Evolutionary conservation across 257 asterid species (phyloP).

Genomic region (Solanum bulbocastanum): DNA sequence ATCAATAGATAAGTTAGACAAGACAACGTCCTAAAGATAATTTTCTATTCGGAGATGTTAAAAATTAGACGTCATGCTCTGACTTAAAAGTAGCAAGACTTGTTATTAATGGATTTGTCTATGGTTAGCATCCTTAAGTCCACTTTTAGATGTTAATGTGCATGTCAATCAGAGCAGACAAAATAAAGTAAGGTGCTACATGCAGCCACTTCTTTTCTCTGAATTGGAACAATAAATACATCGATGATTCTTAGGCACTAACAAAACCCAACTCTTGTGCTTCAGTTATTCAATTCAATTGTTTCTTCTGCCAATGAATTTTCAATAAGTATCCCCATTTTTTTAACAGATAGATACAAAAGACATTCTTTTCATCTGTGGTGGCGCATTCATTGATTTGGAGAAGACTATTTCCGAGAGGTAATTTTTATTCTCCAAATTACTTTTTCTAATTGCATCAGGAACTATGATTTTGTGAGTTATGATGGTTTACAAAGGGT

Average conservation of each 20-base stretch:
- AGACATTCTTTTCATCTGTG: slow-evolving; percentile 86
- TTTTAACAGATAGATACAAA: slow-evolving; percentile 75
- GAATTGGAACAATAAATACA: background rate
- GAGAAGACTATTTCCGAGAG: slow-evolving; percentile 92
- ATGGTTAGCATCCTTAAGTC: background rate
- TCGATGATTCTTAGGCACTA: background rate
- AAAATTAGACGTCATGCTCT: background rate
- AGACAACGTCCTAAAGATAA: background rate
- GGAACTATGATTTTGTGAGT: background rate
- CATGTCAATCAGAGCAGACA: background rate
- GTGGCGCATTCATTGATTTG: slow-evolving; percentile 90
- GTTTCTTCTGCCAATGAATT: background rate
- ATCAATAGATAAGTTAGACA: background rate
- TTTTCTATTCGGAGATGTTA: background rate
- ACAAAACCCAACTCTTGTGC: background rate
- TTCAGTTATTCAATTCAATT: background rate
- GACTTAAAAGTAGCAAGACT: background rate
- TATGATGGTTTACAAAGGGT: background rate
- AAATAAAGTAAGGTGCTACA: background rate
- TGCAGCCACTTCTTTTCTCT: background rate
- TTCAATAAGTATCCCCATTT: background rate
- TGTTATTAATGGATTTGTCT: background rate
- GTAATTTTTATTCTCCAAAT: slow-evolving; percentile 23
- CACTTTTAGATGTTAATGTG: background rate
- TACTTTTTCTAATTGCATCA: background rate